Percentiles rank a stretch among this genome's conserved stretches.
phyloP scores from a whole-genome alignment of 2,329 filamentous ascomycete species.

The Apiospora rasikravindrae region DNA sequence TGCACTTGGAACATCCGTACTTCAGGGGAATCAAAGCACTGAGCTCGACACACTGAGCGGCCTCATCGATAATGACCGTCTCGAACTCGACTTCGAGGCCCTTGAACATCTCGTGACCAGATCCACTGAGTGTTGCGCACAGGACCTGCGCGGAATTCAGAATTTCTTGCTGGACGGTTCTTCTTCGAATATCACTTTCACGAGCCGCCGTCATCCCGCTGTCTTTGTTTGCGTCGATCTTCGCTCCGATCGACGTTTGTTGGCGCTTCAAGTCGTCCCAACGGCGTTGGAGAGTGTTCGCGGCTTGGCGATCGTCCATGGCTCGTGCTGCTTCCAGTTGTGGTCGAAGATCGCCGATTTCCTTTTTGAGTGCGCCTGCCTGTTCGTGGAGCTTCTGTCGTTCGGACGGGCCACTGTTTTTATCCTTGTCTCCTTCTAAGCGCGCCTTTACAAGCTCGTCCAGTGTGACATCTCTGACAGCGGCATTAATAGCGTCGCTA shows the following conservation, averaged over 20 bases:
- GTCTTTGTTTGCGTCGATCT: conserved; percentile 88
- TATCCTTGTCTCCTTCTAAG: conserved; percentile 65
- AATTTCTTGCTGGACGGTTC: conserved; percentile 87
- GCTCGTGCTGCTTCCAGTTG: conserved; percentile 71
- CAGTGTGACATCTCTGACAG: conserved; percentile 88
- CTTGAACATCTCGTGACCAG: conserved; percentile 97
- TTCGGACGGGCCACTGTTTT: conserved; percentile 60
- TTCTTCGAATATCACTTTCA: conserved; percentile 84
- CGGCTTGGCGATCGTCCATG: conserved; percentile 52
- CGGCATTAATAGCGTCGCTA: conserved; percentile 88
- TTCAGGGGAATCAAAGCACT: conserved; percentile 96
- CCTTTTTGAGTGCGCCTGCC: conserved; percentile 74
- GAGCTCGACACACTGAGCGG: conserved; percentile 96
- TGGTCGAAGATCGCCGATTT: conserved; percentile 73
- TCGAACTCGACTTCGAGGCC: conserved; percentile 95
- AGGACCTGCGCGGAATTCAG: conserved; percentile 90
- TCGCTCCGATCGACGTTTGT: conserved; percentile 76
- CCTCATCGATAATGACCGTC: conserved; percentile 97
- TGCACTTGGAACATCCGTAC: conserved; percentile 95
- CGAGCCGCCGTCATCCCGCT: conserved; percentile 81
- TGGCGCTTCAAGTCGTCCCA: conserved; percentile 79
- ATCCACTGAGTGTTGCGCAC: conserved; percentile 93
- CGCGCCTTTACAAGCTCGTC: conserved; percentile 86
- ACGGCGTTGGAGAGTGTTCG: conserved; percentile 70
- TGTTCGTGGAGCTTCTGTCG: conserved; percentile 67